Base-by-base conservation (phyloP, 306 rosid species). In the Malus domestica region DNA sequence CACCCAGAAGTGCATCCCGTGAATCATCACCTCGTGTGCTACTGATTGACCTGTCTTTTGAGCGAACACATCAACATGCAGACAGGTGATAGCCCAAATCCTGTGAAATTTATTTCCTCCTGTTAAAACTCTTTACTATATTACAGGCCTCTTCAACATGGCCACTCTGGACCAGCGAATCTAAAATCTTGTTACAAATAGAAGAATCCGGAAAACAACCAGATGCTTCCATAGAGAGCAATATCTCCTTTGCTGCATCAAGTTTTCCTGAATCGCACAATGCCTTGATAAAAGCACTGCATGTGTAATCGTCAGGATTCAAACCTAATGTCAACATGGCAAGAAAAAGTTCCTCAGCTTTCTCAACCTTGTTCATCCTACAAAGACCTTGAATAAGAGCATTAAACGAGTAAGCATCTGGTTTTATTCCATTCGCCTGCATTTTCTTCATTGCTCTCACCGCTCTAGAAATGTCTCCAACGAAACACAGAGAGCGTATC, bases 391-490 rank as follows among this genome's bases (percentile, higher is more conserved):
- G 93, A 75, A 94, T 88, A 69, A 91, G 89, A 77, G 88, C 80
- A 85, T 83, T 89, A 82, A 88, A 90, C 4, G 94, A 85, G 85
- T 81, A 89, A 18, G 80, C 70, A 80, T 91, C 96, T 2, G 89
- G 96, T 80, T 82, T 87, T 90, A 90, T 70, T 73, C 97, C 93
- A 54, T 85, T 87, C 46, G 67, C 78, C 70, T 85, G 87, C 98
- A 94, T 91, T 69, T 82, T 82, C 72, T 87, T 85, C 46, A 91
- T 71, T 63, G 91, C 89, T 75, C 85, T 79, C 67, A 76, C 61
- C 4, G 96, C 76, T 68, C 91, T 88, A 32, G 79, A 69, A 74
- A 72, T 83, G 82, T 94, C 88, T 79, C 96, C 95, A 62, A 78
- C 40, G 14, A 74, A 61, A 55, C 95, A 91, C 74, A 89, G 76